Percentiles rank a stretch among this genome's conserved stretches.
phyloP scores from a whole-genome alignment of 176 grass and related monocot genomes.

The Tuctoria greenei region DNA sequence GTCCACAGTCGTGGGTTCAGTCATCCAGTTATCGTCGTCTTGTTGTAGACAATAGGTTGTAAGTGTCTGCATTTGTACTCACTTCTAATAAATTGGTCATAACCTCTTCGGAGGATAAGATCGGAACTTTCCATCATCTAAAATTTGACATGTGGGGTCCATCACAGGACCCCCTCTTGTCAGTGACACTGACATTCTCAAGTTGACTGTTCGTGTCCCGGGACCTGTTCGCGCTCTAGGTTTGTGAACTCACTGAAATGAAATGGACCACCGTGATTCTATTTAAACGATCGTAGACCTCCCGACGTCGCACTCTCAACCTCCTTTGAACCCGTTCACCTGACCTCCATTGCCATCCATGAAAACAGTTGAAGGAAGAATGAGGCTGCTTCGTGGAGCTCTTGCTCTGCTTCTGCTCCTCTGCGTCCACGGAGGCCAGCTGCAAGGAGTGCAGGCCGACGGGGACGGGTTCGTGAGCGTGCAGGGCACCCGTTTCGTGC shows the following conservation, averaged over 20 bases:
- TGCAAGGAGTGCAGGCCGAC: slow-evolving; percentile 17
- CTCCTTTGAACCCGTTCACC: neutral
- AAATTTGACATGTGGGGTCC: too few relatives aligned
- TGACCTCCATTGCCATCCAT: slow-evolving; percentile 25
- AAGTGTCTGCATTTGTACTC: too few relatives aligned
- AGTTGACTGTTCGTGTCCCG: too few relatives aligned
- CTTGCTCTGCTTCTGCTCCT: slow-evolving; percentile 47
- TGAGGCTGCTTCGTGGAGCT: slow-evolving; percentile 36
- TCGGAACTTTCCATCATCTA: too few relatives aligned
- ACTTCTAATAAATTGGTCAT: too few relatives aligned
- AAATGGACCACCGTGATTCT: neutral
- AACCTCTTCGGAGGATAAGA: too few relatives aligned
- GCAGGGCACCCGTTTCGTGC: too few relatives aligned
- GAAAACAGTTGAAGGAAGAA: slow-evolving; percentile 7
- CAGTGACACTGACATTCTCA: too few relatives aligned
- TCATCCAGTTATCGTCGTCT: too few relatives aligned
- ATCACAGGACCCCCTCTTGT: too few relatives aligned
- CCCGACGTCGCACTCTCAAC: neutral
- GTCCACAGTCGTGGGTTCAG: too few relatives aligned
- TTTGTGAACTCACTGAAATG: neutral
- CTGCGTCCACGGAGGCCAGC: slow-evolving; percentile 20
- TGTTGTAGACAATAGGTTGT: too few relatives aligned
- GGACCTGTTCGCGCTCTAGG: neutral
- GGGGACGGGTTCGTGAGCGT: slow-evolving; percentile 57
- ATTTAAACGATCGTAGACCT: slow-evolving; percentile 23